phyloP scores from a whole-genome alignment of 192 early-diverging fungal species.

The Pecoramyces ruminantium region DNA sequence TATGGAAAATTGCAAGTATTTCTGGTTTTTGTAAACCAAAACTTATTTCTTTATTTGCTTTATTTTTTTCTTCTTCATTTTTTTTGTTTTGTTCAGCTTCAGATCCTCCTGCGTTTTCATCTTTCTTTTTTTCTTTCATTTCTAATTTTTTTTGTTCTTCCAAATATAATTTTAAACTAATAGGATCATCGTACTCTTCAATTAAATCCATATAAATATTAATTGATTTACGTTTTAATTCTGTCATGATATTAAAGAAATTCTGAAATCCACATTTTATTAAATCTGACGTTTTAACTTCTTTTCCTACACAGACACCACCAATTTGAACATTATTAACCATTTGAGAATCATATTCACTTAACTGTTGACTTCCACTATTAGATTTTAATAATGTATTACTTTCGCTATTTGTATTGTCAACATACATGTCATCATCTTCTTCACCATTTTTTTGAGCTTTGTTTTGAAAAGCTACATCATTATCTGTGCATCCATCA shows the following conservation, averaged over 20 bases:
- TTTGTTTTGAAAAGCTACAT: constrained; percentile 14
- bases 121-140: neutral
- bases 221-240: neutral
- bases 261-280: neutral
- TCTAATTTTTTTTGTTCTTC: neutral
- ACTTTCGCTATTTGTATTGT: neutral
- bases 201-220: neutral
- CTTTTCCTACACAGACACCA: neutral
- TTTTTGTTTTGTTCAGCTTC: neutral
- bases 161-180: neutral
- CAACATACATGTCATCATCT: constrained; percentile 1
- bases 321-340: neutral
- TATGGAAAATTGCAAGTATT: neutral
- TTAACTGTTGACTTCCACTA: neutral
- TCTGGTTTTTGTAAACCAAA: neutral
- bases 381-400: neutral
- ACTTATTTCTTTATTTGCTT: neutral
- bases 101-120: neutral
- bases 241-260: neutral
- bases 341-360: neutral
- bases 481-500: constrained; percentile 22
- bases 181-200: neutral
- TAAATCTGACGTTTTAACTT: neutral
- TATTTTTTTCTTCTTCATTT: neutral
- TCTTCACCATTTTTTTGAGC: constrained; percentile 5